These are phyloP conservation scores for Fraxinus baroniana DNA, from an alignment of 305 asterid species.

Conservation along the genomic window DNA sequence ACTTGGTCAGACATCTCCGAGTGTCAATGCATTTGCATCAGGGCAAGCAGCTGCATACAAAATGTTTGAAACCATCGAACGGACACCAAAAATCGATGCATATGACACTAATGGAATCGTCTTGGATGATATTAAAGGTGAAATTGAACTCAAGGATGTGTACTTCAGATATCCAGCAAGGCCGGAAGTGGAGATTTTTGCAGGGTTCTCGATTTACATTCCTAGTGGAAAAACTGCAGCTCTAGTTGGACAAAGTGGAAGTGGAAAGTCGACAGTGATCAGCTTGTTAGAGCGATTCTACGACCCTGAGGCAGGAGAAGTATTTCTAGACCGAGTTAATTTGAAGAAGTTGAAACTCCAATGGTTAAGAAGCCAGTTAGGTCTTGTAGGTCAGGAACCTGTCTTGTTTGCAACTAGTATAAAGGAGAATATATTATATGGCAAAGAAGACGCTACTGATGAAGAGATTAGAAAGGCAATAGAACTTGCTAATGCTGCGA, in stretches of 20 bases:
- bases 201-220: conserved; percentile 46
- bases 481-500: conserved; percentile 86
- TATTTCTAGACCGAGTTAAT: conserved; percentile 58
- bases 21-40: conserved; percentile 48
- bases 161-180: conserved; percentile 63
- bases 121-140: conserved; percentile 49
- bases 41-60: conserved; percentile 63
- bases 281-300: conserved; percentile 73
- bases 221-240: conserved; percentile 59
- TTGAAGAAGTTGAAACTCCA: conserved; percentile 43
- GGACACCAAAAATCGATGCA: conserved; percentile 52
- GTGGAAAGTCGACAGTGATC: conserved; percentile 70
- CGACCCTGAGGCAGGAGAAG: conserved; percentile 71
- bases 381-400: conserved; percentile 80
- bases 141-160: conserved; percentile 55
- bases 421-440: conserved; percentile 61
- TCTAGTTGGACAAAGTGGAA: conserved; percentile 72
- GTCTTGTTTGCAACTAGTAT: conserved; percentile 59
- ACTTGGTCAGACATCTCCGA: conserved; percentile 61
- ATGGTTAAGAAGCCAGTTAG: conserved; percentile 68
- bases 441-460: conserved; percentile 63
- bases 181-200: conserved; percentile 53
- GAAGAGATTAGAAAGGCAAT: conserved; percentile 64
- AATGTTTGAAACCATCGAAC: conserved; percentile 56
- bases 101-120: conserved; percentile 33